phyloP scores from a whole-genome alignment of 2,329 filamentous ascomycete genomes.

The Furcasterigmium furcatum region DNA sequence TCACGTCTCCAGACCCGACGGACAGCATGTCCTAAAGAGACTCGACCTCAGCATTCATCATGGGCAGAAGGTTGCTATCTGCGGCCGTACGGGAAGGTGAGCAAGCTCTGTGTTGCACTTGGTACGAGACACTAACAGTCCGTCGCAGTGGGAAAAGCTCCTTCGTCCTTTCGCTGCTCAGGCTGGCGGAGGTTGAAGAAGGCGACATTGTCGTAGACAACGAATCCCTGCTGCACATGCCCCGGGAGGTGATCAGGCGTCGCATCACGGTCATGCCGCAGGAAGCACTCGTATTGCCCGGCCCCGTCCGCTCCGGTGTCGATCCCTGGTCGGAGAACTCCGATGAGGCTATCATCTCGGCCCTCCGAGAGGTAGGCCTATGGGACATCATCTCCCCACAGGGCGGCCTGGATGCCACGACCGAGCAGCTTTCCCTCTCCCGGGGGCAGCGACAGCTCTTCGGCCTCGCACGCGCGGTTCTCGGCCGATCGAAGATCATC shows the following conservation, averaged over 20 bases:
- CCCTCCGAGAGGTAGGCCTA: constrained; percentile 9
- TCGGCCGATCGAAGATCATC: constrained; percentile 22
- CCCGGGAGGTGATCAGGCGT: constrained; percentile 11
- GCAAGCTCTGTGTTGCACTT: background rate
- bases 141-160: constrained; percentile 16
- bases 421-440: constrained; percentile 26
- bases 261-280: constrained; percentile 12
- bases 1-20: background rate
- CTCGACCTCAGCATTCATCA: constrained; percentile 21
- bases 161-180: constrained; percentile 30
- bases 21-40: constrained; percentile 15
- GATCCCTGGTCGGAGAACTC: constrained; percentile 4
- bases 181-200: constrained; percentile 38
- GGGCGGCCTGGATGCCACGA: constrained; percentile 7
- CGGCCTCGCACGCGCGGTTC: constrained; percentile 23
- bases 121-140: background rate
- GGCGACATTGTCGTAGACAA: constrained; percentile 32
- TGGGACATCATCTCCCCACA: constrained; percentile 18
- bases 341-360: background rate
- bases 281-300: constrained; percentile 8
- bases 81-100: constrained; percentile 28
- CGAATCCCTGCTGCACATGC: constrained; percentile 8
- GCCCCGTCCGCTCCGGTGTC: constrained; percentile 4
- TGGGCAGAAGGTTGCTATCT: constrained; percentile 29
- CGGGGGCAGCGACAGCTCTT: constrained; percentile 28